Percentiles rank a stretch among this genome's conserved stretches.
phyloP scores from a whole-genome alignment of 1,139 yeast genomes.

The Blastobotrys apis region DNA sequence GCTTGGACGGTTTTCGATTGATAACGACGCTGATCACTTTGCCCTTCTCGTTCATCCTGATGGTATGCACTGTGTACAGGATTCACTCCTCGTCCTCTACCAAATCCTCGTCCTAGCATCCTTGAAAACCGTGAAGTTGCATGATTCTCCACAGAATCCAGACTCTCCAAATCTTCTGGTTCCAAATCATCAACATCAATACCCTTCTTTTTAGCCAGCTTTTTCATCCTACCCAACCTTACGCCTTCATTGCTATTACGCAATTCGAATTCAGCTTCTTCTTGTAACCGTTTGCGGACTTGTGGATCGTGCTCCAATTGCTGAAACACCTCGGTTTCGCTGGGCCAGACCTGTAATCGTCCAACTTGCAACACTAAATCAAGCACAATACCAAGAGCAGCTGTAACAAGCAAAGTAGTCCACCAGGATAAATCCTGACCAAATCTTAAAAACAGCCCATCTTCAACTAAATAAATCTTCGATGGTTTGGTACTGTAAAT shows the following conservation, averaged over 20 bases:
- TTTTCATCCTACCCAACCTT: background rate
- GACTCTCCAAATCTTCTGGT: conserved; percentile 39
- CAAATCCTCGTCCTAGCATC: background rate
- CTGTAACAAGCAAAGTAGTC: conserved; percentile 62
- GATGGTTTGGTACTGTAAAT: conserved; percentile 57
- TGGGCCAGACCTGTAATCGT: conserved; percentile 55
- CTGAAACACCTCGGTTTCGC: conserved; percentile 76
- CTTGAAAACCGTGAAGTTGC: conserved; percentile 4
- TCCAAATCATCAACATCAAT: conserved; percentile 9
- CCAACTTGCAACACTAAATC: conserved; percentile 62
- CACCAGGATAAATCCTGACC: conserved; percentile 83
- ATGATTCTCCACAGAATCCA: conserved; percentile 40
- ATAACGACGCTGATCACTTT: conserved; percentile 48
- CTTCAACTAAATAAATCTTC: conserved; percentile 65
- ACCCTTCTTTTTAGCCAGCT: conserved; percentile 10
- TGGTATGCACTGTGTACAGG: background rate
- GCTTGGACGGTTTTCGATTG: conserved; percentile 3
- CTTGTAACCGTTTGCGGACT: conserved; percentile 66
- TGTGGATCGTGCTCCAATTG: conserved; percentile 66
- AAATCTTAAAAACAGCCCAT: conserved; percentile 63
- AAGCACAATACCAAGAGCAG: conserved; percentile 51
- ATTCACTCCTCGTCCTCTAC: too few relatives aligned
- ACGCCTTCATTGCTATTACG: conserved; percentile 39
- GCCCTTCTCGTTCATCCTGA: background rate
- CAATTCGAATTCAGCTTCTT: conserved; percentile 66